Evolutionary conservation across 2,329 filamentous ascomycete genomes (phyloP).

Genomic region (Cladosporium sp.): DNA sequence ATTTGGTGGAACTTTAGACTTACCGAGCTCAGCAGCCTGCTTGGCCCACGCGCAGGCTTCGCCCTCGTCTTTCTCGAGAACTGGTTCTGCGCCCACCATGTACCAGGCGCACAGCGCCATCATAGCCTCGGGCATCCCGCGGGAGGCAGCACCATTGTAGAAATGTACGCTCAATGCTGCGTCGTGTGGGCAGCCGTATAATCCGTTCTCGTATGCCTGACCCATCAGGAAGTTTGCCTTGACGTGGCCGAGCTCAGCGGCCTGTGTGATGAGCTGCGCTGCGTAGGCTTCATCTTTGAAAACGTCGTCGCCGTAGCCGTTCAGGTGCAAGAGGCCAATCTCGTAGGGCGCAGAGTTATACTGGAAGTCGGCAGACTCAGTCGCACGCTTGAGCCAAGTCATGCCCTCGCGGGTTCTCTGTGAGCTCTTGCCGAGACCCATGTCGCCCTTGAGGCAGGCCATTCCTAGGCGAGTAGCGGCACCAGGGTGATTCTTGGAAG

Average conservation of each 20-base stretch:
- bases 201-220: slow-evolving; percentile 94
- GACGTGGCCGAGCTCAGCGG: slow-evolving; percentile 83
- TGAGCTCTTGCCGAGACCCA: slow-evolving; percentile 69
- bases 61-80: slow-evolving; percentile 89
- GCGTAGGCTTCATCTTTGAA: slow-evolving; percentile 89
- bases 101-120: slow-evolving; percentile 99
- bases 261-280: slow-evolving; percentile 88
- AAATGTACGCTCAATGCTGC: slow-evolving; percentile 94
- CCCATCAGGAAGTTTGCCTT: slow-evolving; percentile 85
- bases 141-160: slow-evolving; percentile 87
- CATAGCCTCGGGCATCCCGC: slow-evolving; percentile 81
- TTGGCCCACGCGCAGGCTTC: slow-evolving; percentile 97
- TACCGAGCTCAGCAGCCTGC: slow-evolving; percentile 80
- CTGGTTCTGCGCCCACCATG: slow-evolving; percentile 86
- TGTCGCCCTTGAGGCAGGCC: slow-evolving; percentile 82
- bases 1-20: slow-evolving; percentile 32
- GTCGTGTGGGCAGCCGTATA: slow-evolving; percentile 80
- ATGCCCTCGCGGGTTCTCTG: slow-evolving; percentile 73
- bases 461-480: slow-evolving; percentile 89
- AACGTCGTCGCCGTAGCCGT: slow-evolving; percentile 88
- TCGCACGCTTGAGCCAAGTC: slow-evolving; percentile 92
- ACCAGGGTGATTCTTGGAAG: slow-evolving; percentile 90
- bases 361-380: slow-evolving; percentile 82
- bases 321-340: slow-evolving; percentile 81
- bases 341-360: slow-evolving; percentile 94